A percentile compares a stretch with the other conserved stretches of the same genome.
Conservation (phyloP, 164 flowering plant genomes). For the Macadamia tetraphylla region DNA sequence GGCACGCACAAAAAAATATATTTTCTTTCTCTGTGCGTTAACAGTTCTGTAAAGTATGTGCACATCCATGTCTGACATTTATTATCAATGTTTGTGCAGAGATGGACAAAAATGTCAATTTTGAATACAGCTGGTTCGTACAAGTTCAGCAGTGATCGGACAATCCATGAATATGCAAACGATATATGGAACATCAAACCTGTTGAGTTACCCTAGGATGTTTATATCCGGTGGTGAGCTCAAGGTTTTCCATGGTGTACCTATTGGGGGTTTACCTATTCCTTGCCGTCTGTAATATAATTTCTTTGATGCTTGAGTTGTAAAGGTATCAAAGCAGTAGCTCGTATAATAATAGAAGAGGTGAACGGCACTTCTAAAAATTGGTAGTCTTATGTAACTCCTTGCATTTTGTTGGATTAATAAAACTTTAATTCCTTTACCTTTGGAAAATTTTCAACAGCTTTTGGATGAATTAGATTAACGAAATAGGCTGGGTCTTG, state of each 20-base stretch:
- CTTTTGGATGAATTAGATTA: no score
- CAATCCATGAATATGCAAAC: slow-evolving; percentile 78
- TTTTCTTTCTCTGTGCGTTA: no score
- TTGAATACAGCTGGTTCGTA: slow-evolving; percentile 84
- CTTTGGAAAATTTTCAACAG: no score
- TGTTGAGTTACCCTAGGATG: slow-evolving; percentile 38
- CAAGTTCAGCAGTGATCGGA: slow-evolving; percentile 95
- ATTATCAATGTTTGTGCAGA: slow-evolving; percentile 30
- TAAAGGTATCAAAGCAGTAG: not conserved
- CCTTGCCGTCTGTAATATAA: not conserved
- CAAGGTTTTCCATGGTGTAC: not conserved
- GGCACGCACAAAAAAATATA: no score
- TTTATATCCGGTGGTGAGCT: not conserved
- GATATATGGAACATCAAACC: slow-evolving; percentile 83
- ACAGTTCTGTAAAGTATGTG: no score
- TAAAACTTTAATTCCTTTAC: no score
- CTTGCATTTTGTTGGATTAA: no score
- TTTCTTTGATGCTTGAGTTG: not conserved
- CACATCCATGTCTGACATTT: slow-evolving; percentile 5
- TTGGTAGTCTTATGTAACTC: no score
- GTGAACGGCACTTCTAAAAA: no score
- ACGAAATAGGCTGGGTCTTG: no score
- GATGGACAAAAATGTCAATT: slow-evolving; percentile 86
- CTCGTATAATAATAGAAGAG: no score
- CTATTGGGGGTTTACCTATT: not conserved